These are phyloP conservation scores for Penicillium sp. DNA, from an alignment of 2,329 filamentous ascomycete species.

Conservation along the genomic window DNA sequence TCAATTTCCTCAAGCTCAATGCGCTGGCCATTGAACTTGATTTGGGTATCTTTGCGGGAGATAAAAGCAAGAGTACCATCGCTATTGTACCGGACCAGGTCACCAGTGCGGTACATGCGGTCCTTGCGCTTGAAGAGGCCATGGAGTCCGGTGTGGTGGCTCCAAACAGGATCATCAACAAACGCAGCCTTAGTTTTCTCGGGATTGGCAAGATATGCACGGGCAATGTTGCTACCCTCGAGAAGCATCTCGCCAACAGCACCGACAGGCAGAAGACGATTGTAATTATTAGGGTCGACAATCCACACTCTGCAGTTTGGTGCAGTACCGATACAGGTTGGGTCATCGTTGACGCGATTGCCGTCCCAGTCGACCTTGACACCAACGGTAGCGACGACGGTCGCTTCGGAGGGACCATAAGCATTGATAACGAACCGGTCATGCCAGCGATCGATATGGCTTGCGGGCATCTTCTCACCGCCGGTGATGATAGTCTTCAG, in stretches of 20 bases:
- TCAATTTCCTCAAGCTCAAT: constrained; percentile 49
- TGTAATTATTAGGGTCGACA: constrained; percentile 38
- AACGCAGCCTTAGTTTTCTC: constrained; percentile 37
- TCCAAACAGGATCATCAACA: constrained; percentile 36
- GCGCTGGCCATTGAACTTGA: constrained; percentile 47
- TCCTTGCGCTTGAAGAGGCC: constrained; percentile 25
- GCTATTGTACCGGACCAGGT: constrained; percentile 37
- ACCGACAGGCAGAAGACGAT: constrained; percentile 44
- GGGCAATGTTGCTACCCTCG: constrained; percentile 47
- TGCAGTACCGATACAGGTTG: constrained; percentile 36
- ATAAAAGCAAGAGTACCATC: constrained; percentile 36
- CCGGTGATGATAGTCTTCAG: constrained; percentile 46
- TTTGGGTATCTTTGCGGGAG: constrained; percentile 33
- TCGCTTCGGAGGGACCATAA: constrained; percentile 44
- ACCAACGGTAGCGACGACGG: constrained; percentile 34
- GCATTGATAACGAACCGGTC: constrained; percentile 47
- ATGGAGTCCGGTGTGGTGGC: constrained; percentile 16
- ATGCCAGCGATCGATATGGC: constrained; percentile 46
- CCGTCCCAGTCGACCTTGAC: constrained; percentile 33
- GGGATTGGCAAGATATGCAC: constrained; percentile 44
- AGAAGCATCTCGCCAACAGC: constrained; percentile 49
- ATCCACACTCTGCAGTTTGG: constrained; percentile 39
- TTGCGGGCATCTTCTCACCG: constrained; percentile 46
- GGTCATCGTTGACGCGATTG: constrained; percentile 28
- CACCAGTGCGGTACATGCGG: constrained; percentile 40